These are phyloP conservation scores for Sugiyamaella novakii DNA, from an alignment of 1,139 yeast species.

Conservation along the genomic window DNA sequence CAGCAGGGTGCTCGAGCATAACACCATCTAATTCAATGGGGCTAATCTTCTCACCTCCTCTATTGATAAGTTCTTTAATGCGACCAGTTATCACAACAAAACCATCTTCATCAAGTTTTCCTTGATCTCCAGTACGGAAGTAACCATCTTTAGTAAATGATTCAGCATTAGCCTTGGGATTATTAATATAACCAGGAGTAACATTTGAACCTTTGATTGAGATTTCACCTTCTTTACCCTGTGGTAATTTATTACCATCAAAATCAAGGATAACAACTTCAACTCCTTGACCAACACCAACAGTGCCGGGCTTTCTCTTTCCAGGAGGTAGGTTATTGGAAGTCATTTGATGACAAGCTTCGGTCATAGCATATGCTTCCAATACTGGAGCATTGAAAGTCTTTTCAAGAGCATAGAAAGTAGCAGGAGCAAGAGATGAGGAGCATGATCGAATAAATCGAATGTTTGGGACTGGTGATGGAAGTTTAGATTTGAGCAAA, in stretches of 20 bases:
- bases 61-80: conserved; percentile 64
- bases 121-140: conserved; percentile 77
- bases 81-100: conserved; percentile 63
- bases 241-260: conserved; percentile 49
- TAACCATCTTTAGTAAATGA: conserved; percentile 58
- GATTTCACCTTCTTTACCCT: conserved; percentile 63
- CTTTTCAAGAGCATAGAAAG: conserved; percentile 56
- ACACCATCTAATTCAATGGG: conserved; percentile 66
- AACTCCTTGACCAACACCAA: conserved; percentile 70
- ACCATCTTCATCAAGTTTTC: conserved; percentile 59
- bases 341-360: conserved; percentile 71
- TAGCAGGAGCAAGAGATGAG: conserved; percentile 64
- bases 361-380: conserved; percentile 81
- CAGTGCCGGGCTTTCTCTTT: conserved; percentile 65
- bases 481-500: conserved; percentile 53
- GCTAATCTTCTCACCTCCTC: conserved; percentile 72
- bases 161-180: conserved; percentile 65
- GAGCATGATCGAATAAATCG: conserved; percentile 71
- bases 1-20: conserved; percentile 56
- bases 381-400: conserved; percentile 63
- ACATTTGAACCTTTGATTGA: conserved; percentile 65
- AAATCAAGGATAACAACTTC: conserved; percentile 58
- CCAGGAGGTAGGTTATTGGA: conserved; percentile 68
- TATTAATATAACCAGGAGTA: conserved; percentile 69
- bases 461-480: conserved; percentile 52